Conservation (phyloP, 495 filamentous ascomycete genomes). For the Penicillium pulvis region DNA sequence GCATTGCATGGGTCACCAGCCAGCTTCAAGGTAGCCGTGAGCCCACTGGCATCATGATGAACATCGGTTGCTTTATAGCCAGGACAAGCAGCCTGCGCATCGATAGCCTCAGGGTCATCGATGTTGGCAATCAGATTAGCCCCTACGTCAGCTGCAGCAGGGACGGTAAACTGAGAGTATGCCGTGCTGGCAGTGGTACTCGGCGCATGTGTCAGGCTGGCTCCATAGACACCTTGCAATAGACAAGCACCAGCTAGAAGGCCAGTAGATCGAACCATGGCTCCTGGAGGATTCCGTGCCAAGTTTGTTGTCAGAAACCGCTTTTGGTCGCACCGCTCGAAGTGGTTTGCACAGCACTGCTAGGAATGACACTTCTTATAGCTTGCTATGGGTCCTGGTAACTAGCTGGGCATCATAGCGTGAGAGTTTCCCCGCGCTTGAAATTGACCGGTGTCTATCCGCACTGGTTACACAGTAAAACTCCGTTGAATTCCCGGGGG, state of each 20-base stretch:
- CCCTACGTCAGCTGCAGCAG: conserved; percentile 58
- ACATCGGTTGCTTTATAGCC: conserved; percentile 61
- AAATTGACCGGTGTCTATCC: not conserved
- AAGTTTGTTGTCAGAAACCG: not conserved
- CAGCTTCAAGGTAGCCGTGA: conserved; percentile 54
- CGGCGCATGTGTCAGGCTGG: conserved; percentile 22
- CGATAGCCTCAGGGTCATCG: conserved; percentile 67
- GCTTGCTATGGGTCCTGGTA: not conserved
- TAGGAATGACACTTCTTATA: not conserved
- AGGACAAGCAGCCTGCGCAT: conserved; percentile 69
- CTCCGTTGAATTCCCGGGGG: not conserved
- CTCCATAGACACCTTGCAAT: conserved; percentile 31
- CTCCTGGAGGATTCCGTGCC: conserved; percentile 5
- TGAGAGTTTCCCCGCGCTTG: not conserved
- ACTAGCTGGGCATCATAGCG: not conserved
- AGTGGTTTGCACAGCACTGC: not conserved
- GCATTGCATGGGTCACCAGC: conserved; percentile 62
- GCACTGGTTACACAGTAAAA: not conserved
- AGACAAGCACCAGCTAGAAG: conserved; percentile 32
- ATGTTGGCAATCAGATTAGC: conserved; percentile 66
- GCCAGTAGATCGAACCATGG: conserved; percentile 23
- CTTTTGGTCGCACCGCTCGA: not conserved
- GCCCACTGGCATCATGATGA: conserved; percentile 42
- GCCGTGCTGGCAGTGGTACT: not conserved
- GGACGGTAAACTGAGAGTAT: conserved; percentile 55